Evolutionary conservation across 1,139 yeast species (phyloP).

Genomic region (Yamadazyma pseudoaaseri): DNA sequence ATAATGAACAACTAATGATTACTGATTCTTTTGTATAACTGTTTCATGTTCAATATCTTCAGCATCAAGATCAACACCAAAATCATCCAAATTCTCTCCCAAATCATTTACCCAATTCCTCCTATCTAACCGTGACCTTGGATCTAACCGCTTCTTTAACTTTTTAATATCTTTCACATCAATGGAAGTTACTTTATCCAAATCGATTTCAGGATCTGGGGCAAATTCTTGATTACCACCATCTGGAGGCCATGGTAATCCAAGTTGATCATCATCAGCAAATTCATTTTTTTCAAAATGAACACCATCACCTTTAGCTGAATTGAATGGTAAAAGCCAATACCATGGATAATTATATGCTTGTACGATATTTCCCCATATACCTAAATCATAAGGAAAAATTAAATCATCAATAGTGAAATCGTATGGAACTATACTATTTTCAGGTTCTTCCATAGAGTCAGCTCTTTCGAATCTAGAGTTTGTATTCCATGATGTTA

Average conservation of each 20-base stretch:
- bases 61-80: slow-evolving; percentile 81
- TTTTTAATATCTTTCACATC: slow-evolving; percentile 17
- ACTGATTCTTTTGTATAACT: not conserved
- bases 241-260: slow-evolving; percentile 89
- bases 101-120: slow-evolving; percentile 70
- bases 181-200: slow-evolving; percentile 17
- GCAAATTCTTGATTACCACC: slow-evolving; percentile 51
- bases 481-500: slow-evolving; percentile 47
- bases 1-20: slow-evolving; percentile 2
- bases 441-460: not conserved
- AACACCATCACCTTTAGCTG: slow-evolving; percentile 46
- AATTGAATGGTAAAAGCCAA: slow-evolving; percentile 75
- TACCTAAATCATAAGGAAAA: slow-evolving; percentile 82
- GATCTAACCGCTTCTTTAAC: slow-evolving; percentile 28
- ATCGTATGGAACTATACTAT: slow-evolving; percentile 22
- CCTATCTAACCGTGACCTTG: slow-evolving; percentile 28
- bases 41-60: slow-evolving; percentile 32
- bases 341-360: slow-evolving; percentile 57
- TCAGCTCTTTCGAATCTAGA: slow-evolving; percentile 16
- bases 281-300: slow-evolving; percentile 53
- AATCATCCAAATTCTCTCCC: slow-evolving; percentile 81
- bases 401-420: slow-evolving; percentile 57
- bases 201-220: slow-evolving; percentile 20
- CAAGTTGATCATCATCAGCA: slow-evolving; percentile 57
- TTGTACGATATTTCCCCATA: slow-evolving; percentile 49